Evolutionary conservation across 352 stramenopile genomes (phyloP), one percentile per base, ranked within the genome.

Genomic region (Globisporangium takayamanum): DNA sequence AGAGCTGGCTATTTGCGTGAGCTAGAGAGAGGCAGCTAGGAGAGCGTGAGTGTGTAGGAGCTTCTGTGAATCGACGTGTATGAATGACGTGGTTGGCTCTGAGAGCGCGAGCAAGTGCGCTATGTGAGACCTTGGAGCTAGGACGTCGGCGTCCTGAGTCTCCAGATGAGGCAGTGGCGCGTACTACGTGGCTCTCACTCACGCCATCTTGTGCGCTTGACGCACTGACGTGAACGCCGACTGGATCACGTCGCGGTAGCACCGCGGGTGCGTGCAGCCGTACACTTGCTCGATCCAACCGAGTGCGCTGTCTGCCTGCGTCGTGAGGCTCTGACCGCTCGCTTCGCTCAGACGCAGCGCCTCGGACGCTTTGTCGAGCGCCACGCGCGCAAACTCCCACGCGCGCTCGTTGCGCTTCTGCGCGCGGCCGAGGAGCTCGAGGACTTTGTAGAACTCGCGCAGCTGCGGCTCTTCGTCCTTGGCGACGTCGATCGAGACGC

Each of bases 1-100:
- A 72, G 49, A 87, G 75, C 64, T 72, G 68, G 60, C 64, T 89
- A 36, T 84, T 89, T 63, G 77, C 59, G 47, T 87, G 68, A 74
- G 30, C 26, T 56, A 44, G 4, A 15, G 8, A 30, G 47, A 20
- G 5, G 8, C 0, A 10, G 16, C 5, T 2, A 25, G 2, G 8
- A 22, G 42, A 48, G 42, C 25, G 42, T 5, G 42, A 25, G 42
- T 6, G 15, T 20, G 42, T 20, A 12, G 12, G 16, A 47, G 30
- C 30, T 36, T 6, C 30, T 37, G 33, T 37, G 33, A 11, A 11
- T 37, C 3, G 33, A 37, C 8, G 33, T 37, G 33, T 37, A 37
- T 37, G 33, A 37, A 37, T 11, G 33, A 37, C 33, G 2, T 37
- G 5, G 33, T 11, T 37, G 33, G 33, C 5, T 10, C 1, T 37